These are phyloP conservation scores for Hygrophila difformis DNA, from an alignment of 257 asterid species.

Conservation along the genomic window DNA sequence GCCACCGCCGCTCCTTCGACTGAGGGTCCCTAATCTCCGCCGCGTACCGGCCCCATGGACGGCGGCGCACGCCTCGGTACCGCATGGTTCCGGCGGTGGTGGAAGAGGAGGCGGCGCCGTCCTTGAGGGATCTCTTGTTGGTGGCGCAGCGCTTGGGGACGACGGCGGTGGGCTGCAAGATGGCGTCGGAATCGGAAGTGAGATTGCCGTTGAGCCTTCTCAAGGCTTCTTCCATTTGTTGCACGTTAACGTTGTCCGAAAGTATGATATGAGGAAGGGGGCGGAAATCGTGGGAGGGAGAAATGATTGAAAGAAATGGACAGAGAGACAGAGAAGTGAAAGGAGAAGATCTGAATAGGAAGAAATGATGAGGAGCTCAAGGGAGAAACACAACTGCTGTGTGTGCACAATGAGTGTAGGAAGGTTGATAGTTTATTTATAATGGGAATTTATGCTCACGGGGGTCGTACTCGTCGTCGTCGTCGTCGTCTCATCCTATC, in stretches of 20 bases:
- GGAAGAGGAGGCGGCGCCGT: constrained; percentile 12
- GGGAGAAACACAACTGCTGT: too few species aligned
- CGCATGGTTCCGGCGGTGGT: constrained; percentile 26
- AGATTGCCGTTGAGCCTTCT: constrained; percentile 44
- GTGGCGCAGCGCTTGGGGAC: constrained; percentile 33
- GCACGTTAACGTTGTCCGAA: neutral
- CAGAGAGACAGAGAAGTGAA: too few species aligned
- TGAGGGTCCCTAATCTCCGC: constrained; percentile 71
- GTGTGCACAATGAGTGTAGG: too few species aligned
- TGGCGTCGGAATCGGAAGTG: constrained; percentile 19
- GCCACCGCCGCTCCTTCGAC: constrained; percentile 72
- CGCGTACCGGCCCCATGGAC: constrained; percentile 80
- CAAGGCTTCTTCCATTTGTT: constrained; percentile 75
- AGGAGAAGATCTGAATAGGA: too few species aligned
- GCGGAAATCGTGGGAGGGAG: neutral
- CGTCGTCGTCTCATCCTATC: too few species aligned
- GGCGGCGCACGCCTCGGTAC: constrained; percentile 73
- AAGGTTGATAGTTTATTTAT: too few species aligned
- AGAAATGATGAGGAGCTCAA: too few species aligned
- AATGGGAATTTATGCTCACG: too few species aligned
- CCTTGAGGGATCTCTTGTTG: constrained; percentile 43
- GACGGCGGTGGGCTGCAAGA: constrained; percentile 20
- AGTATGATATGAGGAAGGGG: neutral
- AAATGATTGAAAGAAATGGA: constrained; percentile 1
- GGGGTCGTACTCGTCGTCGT: too few species aligned